These are phyloP conservation scores for Rhizophora mangle DNA, from an alignment of 345 rosid species.

Conservation along the genomic window DNA sequence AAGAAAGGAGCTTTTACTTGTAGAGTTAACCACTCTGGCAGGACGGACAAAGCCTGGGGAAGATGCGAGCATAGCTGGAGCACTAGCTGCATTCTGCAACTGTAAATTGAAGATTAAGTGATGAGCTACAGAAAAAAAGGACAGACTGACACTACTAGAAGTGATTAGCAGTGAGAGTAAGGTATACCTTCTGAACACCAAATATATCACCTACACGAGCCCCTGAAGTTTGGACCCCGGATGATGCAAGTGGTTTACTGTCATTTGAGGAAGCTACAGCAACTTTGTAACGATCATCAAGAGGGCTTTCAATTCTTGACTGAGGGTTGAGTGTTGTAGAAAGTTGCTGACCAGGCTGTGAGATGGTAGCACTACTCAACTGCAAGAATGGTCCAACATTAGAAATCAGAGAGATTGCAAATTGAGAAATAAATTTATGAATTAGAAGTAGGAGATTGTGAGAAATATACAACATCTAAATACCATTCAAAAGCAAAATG, in stretches of 20 bases:
- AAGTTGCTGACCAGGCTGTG: constrained; percentile 46
- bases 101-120: constrained; percentile 12
- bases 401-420: background rate
- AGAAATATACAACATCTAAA: too few relatives aligned
- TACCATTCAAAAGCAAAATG: too few relatives aligned
- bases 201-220: constrained; percentile 47
- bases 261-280: constrained; percentile 39
- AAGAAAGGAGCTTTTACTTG: constrained; percentile 45
- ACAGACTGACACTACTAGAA: background rate
- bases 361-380: constrained; percentile 40
- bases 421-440: background rate
- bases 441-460: background rate
- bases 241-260: constrained; percentile 40
- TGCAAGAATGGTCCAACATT: constrained; percentile 28
- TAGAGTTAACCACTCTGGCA: constrained; percentile 61
- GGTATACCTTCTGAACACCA: constrained; percentile 53
- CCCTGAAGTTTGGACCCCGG: constrained; percentile 39
- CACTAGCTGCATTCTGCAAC: constrained; percentile 42
- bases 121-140: background rate
- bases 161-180: background rate
- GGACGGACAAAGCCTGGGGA: constrained; percentile 64
- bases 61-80: constrained; percentile 46
- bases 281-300: constrained; percentile 57
- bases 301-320: constrained; percentile 49
- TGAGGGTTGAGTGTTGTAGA: constrained; percentile 53